Base-by-base conservation (phyloP, 2,329 filamentous ascomycete genomes). In the Fusarium acutatum region DNA sequence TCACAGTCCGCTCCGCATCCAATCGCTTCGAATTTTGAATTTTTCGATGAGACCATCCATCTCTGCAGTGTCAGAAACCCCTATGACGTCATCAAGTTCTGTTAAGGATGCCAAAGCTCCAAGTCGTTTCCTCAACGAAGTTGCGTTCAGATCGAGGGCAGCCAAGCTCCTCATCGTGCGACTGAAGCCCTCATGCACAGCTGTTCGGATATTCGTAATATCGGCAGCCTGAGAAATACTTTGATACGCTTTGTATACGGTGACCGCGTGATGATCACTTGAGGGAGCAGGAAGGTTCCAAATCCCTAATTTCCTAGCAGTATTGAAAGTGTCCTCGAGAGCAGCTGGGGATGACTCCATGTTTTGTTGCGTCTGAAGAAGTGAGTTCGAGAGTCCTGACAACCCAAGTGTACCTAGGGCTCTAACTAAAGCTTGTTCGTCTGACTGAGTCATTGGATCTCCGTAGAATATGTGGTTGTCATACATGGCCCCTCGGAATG, bases 401-500 rank as follows among this genome's bases (percentile, higher is more conserved):
- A 98, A 87, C 40, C 96, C 96, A 12, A 98, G 89, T 44, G 88
- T 90, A 65, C 94, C 92, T 10, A 99, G 85, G 6, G 94, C 93
- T 66, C 90, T 91, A 5, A 97, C 88, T 17, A 97, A 86, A 12
- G 91, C 92, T 65, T 91, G 86, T 1, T 89, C 88, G 79, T 95
- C 94, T 4, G 85, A 74, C 15, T 86, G 82, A 7, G 90, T 87
- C 9, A 86, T 83, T 30, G 86, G 82, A 64, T 92, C 88, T 26
- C 86, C 83, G 34, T 87, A 86, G 35, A 92, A 90, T 75, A 98
- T 88, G 69, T 96, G 91, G 74, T 93, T 96, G 80, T 99, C 96
- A 75, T 97, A 94, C 74, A 95, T 93, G 40, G 96, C 96, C 37
- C 95, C 94, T 66, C 96, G 92, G 77, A 98, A 97, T 30, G 96